Evolutionary conservation across 306 rosid species (phyloP).

Genomic region (Abrus pulchellus): DNA sequence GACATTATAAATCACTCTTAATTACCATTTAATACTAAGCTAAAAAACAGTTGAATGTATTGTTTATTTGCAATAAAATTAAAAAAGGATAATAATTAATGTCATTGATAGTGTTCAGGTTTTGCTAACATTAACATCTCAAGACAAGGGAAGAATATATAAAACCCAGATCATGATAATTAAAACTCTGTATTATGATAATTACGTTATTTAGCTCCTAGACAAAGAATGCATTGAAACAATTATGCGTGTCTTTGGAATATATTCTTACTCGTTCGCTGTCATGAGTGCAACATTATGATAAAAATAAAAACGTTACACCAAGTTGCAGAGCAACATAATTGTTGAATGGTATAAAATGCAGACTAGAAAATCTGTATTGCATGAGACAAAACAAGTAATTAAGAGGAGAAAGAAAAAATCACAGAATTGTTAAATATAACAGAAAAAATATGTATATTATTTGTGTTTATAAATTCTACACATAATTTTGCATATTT

Average conservation of each 20-base stretch:
- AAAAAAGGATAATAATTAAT: not conserved
- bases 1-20: not conserved
- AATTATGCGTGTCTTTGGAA: slow-evolving; percentile 36
- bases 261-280: not conserved
- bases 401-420: not conserved
- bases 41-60: not conserved
- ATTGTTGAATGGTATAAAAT: slow-evolving; percentile 22
- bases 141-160: not conserved
- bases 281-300: slow-evolving; percentile 40
- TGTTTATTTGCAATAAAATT: slow-evolving; percentile 7
- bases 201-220: slow-evolving; percentile 12
- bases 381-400: not conserved
- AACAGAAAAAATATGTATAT: not conserved
- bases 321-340: slow-evolving; percentile 34
- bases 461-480: not conserved
- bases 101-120: not conserved
- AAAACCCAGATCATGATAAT: not conserved
- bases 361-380: not conserved
- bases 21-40: not conserved
- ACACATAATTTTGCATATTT: not conserved
- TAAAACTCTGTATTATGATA: slow-evolving; percentile 30
- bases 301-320: slow-evolving; percentile 3
- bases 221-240: slow-evolving; percentile 52
- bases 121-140: not conserved
- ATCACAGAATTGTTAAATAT: not conserved